Conservation (phyloP, 2,329 filamentous ascomycete species). For the Trichoderma harzianum region DNA sequence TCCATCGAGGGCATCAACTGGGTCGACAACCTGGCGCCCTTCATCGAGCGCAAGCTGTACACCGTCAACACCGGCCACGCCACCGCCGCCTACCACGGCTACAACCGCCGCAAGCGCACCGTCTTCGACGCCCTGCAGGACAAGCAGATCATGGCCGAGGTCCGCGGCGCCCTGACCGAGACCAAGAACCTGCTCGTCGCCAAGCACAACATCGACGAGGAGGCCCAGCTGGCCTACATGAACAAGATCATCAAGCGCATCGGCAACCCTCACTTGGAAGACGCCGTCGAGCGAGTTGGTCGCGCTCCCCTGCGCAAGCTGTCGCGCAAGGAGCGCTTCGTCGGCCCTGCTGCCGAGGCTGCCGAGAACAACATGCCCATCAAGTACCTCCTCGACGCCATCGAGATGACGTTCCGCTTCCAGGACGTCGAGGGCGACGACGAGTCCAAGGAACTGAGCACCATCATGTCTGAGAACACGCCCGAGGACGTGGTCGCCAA, state of each 20-base stretch:
- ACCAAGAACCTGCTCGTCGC: constrained; percentile 80
- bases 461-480: constrained; percentile 73
- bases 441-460: constrained; percentile 80
- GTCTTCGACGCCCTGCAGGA: constrained; percentile 88
- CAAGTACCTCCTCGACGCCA: constrained; percentile 71
- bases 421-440: constrained; percentile 91
- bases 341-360: constrained; percentile 85
- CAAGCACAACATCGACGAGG: constrained; percentile 75
- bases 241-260: constrained; percentile 90
- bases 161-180: constrained; percentile 76
- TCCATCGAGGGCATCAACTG: constrained; percentile 86
- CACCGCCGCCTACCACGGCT: constrained; percentile 91
- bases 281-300: constrained; percentile 91
- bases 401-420: constrained; percentile 93
- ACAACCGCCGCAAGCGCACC: constrained; percentile 79
- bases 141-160: constrained; percentile 72
- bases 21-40: constrained; percentile 86
- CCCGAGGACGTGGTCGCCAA: constrained; percentile 73
- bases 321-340: constrained; percentile 90
- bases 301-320: constrained; percentile 93
- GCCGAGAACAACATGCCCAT: constrained; percentile 75
- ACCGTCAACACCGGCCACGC: constrained; percentile 99
- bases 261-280: constrained; percentile 88
- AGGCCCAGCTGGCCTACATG: constrained; percentile 82
- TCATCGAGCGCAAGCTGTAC: constrained; percentile 99